phyloP scores from a whole-genome alignment of 2,329 filamentous ascomycete genomes.

The Kalaharituber pfeilii region DNA sequence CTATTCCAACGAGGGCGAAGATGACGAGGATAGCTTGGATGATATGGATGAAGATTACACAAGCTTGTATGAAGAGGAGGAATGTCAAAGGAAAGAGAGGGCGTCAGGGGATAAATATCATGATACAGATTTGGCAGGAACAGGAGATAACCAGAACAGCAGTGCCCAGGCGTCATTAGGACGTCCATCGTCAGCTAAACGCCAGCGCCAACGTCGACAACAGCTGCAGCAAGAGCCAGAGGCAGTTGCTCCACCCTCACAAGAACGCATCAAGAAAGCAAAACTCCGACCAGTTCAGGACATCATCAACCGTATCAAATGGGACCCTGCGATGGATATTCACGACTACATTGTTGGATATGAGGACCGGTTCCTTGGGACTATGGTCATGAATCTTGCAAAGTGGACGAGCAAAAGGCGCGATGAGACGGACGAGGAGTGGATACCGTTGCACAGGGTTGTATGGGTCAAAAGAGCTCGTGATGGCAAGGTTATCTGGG shows the following conservation, averaged over 20 bases:
- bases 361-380: slow-evolving; percentile 41
- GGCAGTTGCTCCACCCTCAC: background rate
- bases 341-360: slow-evolving; percentile 42
- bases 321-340: slow-evolving; percentile 39
- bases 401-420: slow-evolving; percentile 35
- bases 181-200: background rate
- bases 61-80: slow-evolving; percentile 26
- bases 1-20: slow-evolving; percentile 19
- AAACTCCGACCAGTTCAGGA: slow-evolving; percentile 42
- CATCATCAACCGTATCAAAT: slow-evolving; percentile 42
- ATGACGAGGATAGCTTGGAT: slow-evolving; percentile 25
- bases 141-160: background rate
- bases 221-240: background rate
- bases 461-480: slow-evolving; percentile 41
- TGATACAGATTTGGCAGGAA: slow-evolving; percentile 11
- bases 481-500: slow-evolving; percentile 39
- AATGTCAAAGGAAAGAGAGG: slow-evolving; percentile 19
- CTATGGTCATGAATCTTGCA: slow-evolving; percentile 37
- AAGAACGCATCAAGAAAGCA: slow-evolving; percentile 21
- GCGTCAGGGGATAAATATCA: slow-evolving; percentile 2
- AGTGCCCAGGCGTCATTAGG: background rate
- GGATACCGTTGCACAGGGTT: slow-evolving; percentile 48
- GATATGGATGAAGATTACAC: slow-evolving; percentile 33
- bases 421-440: slow-evolving; percentile 47
- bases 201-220: background rate